These are phyloP conservation scores for Paecilomyces formosus DNA, from an alignment of 2,329 filamentous ascomycete genomes.

Conservation along the genomic window DNA sequence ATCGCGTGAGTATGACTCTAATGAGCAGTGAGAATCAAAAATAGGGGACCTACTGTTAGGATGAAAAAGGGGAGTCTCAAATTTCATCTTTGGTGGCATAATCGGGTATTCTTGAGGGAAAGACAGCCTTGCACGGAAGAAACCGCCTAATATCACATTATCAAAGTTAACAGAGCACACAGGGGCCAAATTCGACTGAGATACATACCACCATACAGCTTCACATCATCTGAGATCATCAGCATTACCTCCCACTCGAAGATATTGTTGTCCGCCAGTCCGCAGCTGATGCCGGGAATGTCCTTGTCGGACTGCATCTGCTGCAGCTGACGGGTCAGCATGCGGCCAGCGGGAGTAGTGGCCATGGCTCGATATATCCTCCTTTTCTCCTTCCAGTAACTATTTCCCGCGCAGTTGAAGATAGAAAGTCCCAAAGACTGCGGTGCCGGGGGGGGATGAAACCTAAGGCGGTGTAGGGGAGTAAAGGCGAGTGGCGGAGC, in stretches of 20 bases:
- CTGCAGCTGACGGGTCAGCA: conserved; percentile 81
- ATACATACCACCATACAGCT: conserved; percentile 76
- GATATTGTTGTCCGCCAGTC: conserved; percentile 75
- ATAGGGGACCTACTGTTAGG: conserved; percentile 60
- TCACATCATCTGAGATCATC: conserved; percentile 93
- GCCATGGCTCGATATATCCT: conserved; percentile 23
- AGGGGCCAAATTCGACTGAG: not conserved
- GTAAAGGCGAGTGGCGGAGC: not conserved
- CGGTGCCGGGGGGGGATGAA: not conserved
- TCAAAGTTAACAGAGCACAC: not conserved
- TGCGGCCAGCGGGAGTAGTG: conserved; percentile 42
- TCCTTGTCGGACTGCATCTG: conserved; percentile 89
- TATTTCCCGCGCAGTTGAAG: not conserved
- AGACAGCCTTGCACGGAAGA: conserved; percentile 76
- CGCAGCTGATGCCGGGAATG: conserved; percentile 89
- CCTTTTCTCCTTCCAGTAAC: not conserved
- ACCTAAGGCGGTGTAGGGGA: not conserved
- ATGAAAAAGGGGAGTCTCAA: conserved; percentile 81
- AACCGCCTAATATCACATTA: conserved; percentile 57
- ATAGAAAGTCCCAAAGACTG: not conserved
- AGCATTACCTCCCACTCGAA: conserved; percentile 99
- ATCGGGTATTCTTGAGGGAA: conserved; percentile 85
- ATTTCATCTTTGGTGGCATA: conserved; percentile 80
- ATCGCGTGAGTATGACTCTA: conserved; percentile 2
- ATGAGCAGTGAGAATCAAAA: not conserved